These are phyloP conservation scores for Sporothrix protearum DNA, from an alignment of 2,329 filamentous ascomycete species.

Conservation along the genomic window DNA sequence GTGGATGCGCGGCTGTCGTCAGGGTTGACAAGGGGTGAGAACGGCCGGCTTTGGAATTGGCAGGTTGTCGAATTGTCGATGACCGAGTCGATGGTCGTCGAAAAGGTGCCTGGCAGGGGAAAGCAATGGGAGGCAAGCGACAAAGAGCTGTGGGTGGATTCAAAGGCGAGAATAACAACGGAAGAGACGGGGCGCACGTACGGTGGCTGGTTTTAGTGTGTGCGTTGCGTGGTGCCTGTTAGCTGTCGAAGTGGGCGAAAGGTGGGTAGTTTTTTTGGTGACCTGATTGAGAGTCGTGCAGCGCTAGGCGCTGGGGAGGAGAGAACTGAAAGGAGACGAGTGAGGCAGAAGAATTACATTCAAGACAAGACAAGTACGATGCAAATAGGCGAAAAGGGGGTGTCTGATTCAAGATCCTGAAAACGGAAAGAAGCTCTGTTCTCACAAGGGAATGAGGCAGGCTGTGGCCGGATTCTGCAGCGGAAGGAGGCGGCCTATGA, in stretches of 20 bases:
- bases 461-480: conserved; percentile 6
- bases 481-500: not conserved
- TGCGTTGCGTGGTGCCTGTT: not conserved
- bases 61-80: not conserved
- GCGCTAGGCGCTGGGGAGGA: not conserved
- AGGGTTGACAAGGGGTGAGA: not conserved
- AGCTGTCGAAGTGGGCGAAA: not conserved
- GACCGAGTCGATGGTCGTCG: not conserved
- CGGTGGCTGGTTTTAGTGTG: conserved; percentile 21
- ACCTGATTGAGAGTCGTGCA: not conserved
- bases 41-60: not conserved
- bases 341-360: not conserved
- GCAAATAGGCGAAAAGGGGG: not conserved
- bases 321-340: not conserved
- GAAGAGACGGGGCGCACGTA: conserved; percentile 23
- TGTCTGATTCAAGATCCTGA: too few species aligned
- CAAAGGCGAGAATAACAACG: conserved; percentile 13
- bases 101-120: not conserved
- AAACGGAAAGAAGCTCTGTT: not conserved
- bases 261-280: not conserved
- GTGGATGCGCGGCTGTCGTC: conserved; percentile 5
- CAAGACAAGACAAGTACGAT: not conserved
- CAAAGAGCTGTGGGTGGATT: not conserved
- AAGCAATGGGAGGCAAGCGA: not conserved
- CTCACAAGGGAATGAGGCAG: not conserved